Base-by-base conservation (phyloP, 108 stramenopile genomes). In the Epipyxis sp. region DNA sequence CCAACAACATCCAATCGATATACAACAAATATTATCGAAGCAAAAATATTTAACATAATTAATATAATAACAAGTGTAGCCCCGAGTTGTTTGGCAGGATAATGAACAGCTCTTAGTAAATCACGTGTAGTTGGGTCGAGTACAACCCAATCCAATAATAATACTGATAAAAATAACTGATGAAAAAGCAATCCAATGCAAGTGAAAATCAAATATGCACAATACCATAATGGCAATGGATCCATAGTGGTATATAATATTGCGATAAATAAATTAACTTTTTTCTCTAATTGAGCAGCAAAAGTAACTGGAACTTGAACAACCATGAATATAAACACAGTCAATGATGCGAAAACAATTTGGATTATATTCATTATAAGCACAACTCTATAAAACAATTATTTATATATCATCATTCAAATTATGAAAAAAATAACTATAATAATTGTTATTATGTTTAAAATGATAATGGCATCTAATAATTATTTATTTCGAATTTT, bases 211-310 rank as follows among this genome's bases (percentile, higher is more conserved):
- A 74, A 10, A 42, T 74, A 74, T 6, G 10, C 13, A 74, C 6
- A 35, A 74, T 74, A 74, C 71, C 71, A 74, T 6, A 74, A 10
- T 27, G 71, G 71, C 25, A 74, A 74, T 10, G 50, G 44, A 6
- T 74, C 71, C 25, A 13, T 13, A 10, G 43, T 10, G 50, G 71
- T 42, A 37, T 57, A 74, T 10, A 13, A 65, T 6, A 74, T 10
- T 32, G 71, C 46, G 6, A 30, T 32, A 6, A 32, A 10, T 6
- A 74, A 6, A 50, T 13, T 50, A 6, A 13, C 20, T 13, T 50
- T 6, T 20, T 50, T 50, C 20, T 50, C 46, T 50, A 50, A 50
- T 50, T 6, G 13, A 13, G 46, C 6, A 50, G 13, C 6, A 42
- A 34, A 74, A 20, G 25, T 54, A 39, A 74, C 71, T 6, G 71